Conservation (phyloP, 2,329 filamentous ascomycete species). For the Hypoxylon rubiginosum region DNA sequence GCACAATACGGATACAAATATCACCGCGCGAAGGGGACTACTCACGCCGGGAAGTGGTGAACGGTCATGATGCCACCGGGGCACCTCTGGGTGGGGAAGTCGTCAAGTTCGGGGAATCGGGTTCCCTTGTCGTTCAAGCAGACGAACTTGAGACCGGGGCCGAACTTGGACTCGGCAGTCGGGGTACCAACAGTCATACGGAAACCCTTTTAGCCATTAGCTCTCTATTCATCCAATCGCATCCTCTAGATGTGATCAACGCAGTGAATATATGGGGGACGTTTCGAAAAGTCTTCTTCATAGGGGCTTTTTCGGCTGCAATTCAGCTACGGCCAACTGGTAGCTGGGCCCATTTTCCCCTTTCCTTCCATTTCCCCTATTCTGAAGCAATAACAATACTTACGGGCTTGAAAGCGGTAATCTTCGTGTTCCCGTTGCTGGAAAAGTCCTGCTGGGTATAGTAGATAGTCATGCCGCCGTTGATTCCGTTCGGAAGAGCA, state of each 20-base stretch:
- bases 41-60: conserved; percentile 57
- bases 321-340: too few relatives aligned
- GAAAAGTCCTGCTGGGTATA: conserved; percentile 51
- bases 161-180: conserved; percentile 51
- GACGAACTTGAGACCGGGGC: conserved; percentile 57
- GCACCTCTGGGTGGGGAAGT: conserved; percentile 57
- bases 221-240: background rate
- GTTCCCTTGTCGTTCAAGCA: conserved; percentile 58
- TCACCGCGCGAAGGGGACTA: background rate
- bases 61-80: conserved; percentile 59
- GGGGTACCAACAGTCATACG: conserved; percentile 59
- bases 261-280: background rate
- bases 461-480: conserved; percentile 52
- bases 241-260: too few relatives aligned
- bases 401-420: conserved; percentile 60
- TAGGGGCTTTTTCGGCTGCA: too few relatives aligned
- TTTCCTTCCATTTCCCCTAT: too few relatives aligned
- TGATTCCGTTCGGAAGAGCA: conserved; percentile 46
- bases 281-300: too few relatives aligned
- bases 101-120: conserved; percentile 56
- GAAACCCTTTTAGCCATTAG: conserved; percentile 53
- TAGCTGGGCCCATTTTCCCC: too few relatives aligned
- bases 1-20: background rate
- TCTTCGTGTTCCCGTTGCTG: conserved; percentile 53
- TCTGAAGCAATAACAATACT: too few relatives aligned